Evolutionary conservation across 371 early-diverging fungal genomes (phyloP).

Genomic region (Apophysomyces trapeziformis): DNA sequence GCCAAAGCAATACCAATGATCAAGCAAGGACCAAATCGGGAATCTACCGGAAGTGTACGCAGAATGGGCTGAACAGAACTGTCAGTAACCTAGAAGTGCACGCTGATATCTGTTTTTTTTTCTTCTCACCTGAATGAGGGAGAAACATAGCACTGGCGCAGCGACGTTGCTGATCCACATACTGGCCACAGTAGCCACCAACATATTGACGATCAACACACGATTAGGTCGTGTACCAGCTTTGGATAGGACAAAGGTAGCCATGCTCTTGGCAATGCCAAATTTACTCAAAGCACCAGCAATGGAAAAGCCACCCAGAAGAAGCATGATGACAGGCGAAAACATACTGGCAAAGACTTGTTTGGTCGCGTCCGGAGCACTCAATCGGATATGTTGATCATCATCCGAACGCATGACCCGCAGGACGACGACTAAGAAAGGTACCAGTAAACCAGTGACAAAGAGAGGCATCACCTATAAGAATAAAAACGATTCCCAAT

Average conservation of each 20-base stretch:
- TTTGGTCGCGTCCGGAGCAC: constrained; percentile 70
- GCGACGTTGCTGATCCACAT: constrained; percentile 99
- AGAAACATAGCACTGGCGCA: constrained; percentile 96
- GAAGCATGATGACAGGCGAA: constrained; percentile 82
- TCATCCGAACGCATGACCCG: constrained; percentile 78
- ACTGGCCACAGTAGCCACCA: constrained; percentile 92
- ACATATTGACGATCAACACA: constrained; percentile 92
- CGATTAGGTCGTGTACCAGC: constrained; percentile 85
- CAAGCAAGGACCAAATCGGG: constrained; percentile 68
- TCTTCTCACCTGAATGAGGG: constrained; percentile 75
- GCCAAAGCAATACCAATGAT: constrained; percentile 85
- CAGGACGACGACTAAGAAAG: constrained; percentile 83
- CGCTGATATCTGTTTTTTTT: not conserved
- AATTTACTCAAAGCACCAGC: constrained; percentile 86
- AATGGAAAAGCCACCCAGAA: constrained; percentile 83
- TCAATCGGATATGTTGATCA: constrained; percentile 45
- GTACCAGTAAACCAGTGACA: constrained; percentile 90
- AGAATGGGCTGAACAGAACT: constrained; percentile 64
- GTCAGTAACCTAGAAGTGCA: too few relatives aligned
- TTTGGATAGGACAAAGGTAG: constrained; percentile 85
- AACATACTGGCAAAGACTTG: constrained; percentile 80
- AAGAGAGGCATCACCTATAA: constrained; percentile 89
- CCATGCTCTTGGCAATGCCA: constrained; percentile 91
- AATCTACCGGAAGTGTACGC: constrained; percentile 70
- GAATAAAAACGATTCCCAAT: not conserved